These are phyloP conservation scores for Pseudopyrenochaeta lycopersici DNA, from an alignment of 2,329 filamentous ascomycete species.

Conservation along the genomic window DNA sequence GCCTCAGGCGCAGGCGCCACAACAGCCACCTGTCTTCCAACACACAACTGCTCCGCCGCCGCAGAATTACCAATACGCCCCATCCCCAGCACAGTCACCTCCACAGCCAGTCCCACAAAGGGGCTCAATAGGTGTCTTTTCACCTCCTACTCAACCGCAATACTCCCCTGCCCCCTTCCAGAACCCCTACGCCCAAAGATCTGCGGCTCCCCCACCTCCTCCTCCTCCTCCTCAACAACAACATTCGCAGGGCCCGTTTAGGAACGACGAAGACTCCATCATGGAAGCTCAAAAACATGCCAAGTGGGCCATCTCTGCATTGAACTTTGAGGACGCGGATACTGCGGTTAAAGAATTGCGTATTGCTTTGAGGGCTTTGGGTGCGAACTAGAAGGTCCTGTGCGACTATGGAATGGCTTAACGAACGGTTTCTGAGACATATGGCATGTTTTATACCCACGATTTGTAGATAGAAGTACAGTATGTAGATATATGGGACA, in stretches of 20 bases:
- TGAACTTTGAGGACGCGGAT: slow-evolving; percentile 94
- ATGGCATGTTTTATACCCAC: slow-evolving; percentile 25
- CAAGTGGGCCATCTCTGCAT: slow-evolving; percentile 93
- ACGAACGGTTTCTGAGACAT: not conserved
- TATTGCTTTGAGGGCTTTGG: slow-evolving; percentile 75
- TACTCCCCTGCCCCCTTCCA: slow-evolving; percentile 20
- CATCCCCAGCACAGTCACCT: slow-evolving; percentile 8
- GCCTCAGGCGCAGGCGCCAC: slow-evolving; percentile 15
- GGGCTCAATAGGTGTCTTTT: slow-evolving; percentile 1
- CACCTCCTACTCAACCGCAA: slow-evolving; percentile 16
- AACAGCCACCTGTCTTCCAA: slow-evolving; percentile 19
- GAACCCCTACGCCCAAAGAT: slow-evolving; percentile 28
- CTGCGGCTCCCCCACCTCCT: too few species aligned
- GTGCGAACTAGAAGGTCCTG: slow-evolving; percentile 60
- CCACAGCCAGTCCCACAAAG: slow-evolving; percentile 12
- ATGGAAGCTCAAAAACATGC: slow-evolving; percentile 91
- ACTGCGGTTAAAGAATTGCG: slow-evolving; percentile 88
- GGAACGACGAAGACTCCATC: slow-evolving; percentile 74
- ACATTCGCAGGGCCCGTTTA: slow-evolving; percentile 54
- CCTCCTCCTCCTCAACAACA: slow-evolving; percentile 22
- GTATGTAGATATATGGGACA: not conserved
- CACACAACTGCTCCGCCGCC: slow-evolving; percentile 10
- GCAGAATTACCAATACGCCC: slow-evolving; percentile 14
- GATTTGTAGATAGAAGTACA: slow-evolving; percentile 14
- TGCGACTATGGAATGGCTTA: slow-evolving; percentile 1